These are phyloP conservation scores for Talinum fruticosum DNA, from an alignment of 148 eudicot genomes.

Conservation along the genomic window DNA sequence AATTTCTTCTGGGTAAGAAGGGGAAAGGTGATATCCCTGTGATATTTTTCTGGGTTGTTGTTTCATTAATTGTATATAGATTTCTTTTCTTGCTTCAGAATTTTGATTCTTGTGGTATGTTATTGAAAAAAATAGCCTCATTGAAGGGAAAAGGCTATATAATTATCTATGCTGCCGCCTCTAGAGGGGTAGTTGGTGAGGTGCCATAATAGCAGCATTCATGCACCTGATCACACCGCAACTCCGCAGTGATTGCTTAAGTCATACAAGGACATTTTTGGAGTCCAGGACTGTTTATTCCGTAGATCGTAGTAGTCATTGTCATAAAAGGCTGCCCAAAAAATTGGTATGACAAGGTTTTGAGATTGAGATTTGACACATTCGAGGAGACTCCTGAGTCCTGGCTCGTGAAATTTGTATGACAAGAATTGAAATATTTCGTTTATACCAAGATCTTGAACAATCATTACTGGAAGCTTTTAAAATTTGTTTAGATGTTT, in stretches of 20 bases:
- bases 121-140: background rate
- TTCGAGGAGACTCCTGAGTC: background rate
- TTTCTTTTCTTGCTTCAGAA: background rate
- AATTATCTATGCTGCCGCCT: background rate
- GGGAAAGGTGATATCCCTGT: background rate
- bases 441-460: no score
- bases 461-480: background rate
- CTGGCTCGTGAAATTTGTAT: no score
- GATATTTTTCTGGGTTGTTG: background rate
- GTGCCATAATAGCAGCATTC: background rate
- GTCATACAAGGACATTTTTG: no score
- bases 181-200: background rate
- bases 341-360: background rate
- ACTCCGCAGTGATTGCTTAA: no score
- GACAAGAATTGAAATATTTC: no score
- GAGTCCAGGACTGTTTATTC: background rate
- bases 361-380: background rate
- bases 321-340: background rate
- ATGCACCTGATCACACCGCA: no score
- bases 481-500: background rate
- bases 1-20: slow-evolving; percentile 11
- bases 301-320: background rate
- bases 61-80: background rate
- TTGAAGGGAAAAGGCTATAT: background rate
- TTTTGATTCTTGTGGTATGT: background rate